Evolutionary conservation across 306 rosid genomes (phyloP), one percentile per base, ranked within the genome.

Genomic region (Argentina anserina): DNA sequence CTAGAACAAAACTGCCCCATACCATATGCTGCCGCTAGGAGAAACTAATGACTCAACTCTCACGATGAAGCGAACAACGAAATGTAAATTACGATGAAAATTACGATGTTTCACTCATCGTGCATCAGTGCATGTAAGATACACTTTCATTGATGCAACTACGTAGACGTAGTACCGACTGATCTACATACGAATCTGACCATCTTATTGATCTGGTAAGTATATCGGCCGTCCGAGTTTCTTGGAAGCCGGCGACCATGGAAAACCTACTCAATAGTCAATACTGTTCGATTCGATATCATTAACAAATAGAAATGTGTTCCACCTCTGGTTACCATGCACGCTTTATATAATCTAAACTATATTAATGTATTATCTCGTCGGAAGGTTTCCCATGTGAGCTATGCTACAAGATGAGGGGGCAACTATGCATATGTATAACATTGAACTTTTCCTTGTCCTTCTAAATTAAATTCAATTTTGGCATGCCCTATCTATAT

Each of bases 381-480:
- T 34, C 2, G 52, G n/a, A 29, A 40, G 18, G 21, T 18, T 71
- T 40, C 75, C 75, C 42, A 40, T 56, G 67, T 56, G 53, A 28
- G 31, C 20, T 9, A 11, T 39, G 75, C 31, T 67, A n/a, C 52
- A 28, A 69, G 34, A 67, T 12, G 47, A 20, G 55, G 74, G 28
- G 58, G 37, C 65, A 46, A 66, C 20, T 6, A 53, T 23, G 9
- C 14, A 36, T 17, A 7, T 2, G 2, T n/a, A 17, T 41, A n/a
- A 4, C 20, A 64, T 12, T 31, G 21, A 17, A 73, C 69, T 29
- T 43, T 31, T 31, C n/a, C 21, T 31, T 61, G n/a, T 6, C n/a
- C 13, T 41, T 3, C 66, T 64, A 49, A 52, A 66, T 39, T 8
- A 26, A 6, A 78, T 73, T 78, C 70, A 78, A 78, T 43, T 2